Percentiles rank a stretch among this genome's conserved stretches.
Evolutionary conservation across 2,329 filamentous ascomycete species (phyloP).

Genomic region (Thielaviopsis ethacetica): DNA sequence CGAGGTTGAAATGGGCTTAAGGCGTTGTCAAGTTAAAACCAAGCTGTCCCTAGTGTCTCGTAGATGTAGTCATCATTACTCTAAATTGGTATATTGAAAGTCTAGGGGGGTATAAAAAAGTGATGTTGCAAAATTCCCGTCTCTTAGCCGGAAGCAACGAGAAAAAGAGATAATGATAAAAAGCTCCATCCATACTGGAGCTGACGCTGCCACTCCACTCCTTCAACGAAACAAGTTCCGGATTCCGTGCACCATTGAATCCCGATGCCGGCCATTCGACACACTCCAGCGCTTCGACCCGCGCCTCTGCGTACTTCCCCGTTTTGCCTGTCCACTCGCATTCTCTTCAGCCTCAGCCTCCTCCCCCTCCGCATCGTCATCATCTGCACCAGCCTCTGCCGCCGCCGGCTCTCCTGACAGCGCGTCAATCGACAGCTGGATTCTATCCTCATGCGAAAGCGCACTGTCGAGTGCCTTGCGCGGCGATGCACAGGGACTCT

Average conservation of each 20-base stretch:
- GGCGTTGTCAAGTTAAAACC: too few species aligned
- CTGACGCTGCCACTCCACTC: too few species aligned
- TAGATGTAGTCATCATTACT: too few species aligned
- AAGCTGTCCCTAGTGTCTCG: too few species aligned
- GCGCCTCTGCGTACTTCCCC: neutral
- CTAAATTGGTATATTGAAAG: too few species aligned
- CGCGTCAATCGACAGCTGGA: neutral
- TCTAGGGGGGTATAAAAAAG: too few species aligned
- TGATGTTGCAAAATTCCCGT: too few species aligned
- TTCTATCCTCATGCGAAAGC: slow-evolving; percentile 1
- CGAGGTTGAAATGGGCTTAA: too few species aligned
- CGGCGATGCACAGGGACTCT: neutral
- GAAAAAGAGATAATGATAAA: neutral
- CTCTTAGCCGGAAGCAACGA: too few species aligned
- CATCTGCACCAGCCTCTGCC: neutral
- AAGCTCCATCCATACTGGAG: neutral
- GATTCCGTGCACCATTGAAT: slow-evolving; percentile 8
- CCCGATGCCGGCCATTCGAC: slow-evolving; percentile 8
- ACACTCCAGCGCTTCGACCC: slow-evolving; percentile 9
- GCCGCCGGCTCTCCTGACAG: neutral
- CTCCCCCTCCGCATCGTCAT: neutral
- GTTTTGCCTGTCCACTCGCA: neutral
- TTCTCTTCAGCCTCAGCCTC: neutral
- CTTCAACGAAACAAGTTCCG: slow-evolving; percentile 10
- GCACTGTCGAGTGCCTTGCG: slow-evolving; percentile 4